Evolutionary conservation across 306 rosid species (phyloP), one percentile per base, ranked within the genome.

Genomic region (Trifolium subterraneum): DNA sequence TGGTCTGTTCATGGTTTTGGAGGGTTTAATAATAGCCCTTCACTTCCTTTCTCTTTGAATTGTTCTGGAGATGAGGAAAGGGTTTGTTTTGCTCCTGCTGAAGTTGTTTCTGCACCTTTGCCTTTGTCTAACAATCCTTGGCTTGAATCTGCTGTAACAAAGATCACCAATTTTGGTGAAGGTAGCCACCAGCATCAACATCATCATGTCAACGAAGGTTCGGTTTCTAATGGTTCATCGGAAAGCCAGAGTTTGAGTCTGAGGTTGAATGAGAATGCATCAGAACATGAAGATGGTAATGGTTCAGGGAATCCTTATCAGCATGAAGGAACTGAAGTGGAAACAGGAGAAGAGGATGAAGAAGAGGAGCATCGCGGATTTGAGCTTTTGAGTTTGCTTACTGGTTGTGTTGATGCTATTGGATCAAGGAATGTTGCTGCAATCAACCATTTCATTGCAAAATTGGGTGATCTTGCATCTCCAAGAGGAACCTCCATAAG

Each of bases 341-440:
- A 79, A 62, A 75, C 86, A 15, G 85, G 82, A 61, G 98, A 87
- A 27, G 90, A 78, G 12, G 87, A 87, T 10, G 81, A 77, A 36
- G 82, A 82, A 79, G 86, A 59, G 36, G 95, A 88, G 86, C 80
- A 81, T 33, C 86, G 83, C 68, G 94, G 90, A 11, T 84, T 88
- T 29, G 98, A 95, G 84, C 90, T 95, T 3, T 74, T 95, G 8
- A 88, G 90, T 73, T 74, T 89, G 33, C 90, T 95, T 4, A 77
- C 85, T 8, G 93, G 92, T 38, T 95, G 99, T 59, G 87, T 95
- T 4, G 98, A 95, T 14, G 97, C 99, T 36, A 90, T 95, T 70
- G 88, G 87, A 14, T 77, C 89, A 22, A 88, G 78, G 82, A 87
- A 92, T 81, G 81, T 90, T 1, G 76, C 88, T 10, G 89, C 88